Percentiles rank a stretch among this genome's conserved stretches.
Conservation (phyloP, 202 grass and related monocot species). For the Hordeum pubiflorum region DNA sequence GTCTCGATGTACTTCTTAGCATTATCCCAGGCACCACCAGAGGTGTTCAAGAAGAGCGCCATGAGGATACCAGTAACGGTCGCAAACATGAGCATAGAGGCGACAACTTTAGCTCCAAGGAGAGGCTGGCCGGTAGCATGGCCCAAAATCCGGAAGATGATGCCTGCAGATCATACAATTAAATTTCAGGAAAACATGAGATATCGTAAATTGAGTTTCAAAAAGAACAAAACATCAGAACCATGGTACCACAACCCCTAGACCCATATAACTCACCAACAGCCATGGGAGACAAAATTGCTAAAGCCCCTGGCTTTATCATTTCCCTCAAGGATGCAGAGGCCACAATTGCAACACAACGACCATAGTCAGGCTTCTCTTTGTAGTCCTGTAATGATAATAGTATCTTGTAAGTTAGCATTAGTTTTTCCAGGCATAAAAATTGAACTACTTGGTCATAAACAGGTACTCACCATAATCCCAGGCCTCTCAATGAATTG, state of each 20-base stretch:
- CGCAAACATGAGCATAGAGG: constrained; percentile 91
- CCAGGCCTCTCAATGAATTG: constrained; percentile 99
- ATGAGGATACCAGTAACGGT: constrained; percentile 90
- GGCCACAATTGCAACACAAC: constrained; percentile 98
- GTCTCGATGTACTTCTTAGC: constrained; percentile 99
- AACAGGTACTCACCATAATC: constrained; percentile 74
- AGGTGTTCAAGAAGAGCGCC: constrained; percentile 96
- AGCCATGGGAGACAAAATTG: constrained; percentile 81
- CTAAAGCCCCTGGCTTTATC: constrained; percentile 92
- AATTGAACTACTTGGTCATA: neutral
- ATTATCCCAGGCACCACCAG: constrained; percentile 97
- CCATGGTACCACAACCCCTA: neutral
- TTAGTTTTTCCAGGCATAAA: constrained; percentile 14
- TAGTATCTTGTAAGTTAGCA: constrained; percentile 22
- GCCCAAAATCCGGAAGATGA: constrained; percentile 80
- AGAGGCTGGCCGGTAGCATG: constrained; percentile 62
- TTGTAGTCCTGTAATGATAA: constrained; percentile 62
- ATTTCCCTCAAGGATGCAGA: constrained; percentile 94
- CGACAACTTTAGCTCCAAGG: constrained; percentile 89
- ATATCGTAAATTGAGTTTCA: neutral
- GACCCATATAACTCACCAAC: constrained; percentile 53
- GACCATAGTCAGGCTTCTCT: constrained; percentile 94
- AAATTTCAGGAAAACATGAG: neutral
- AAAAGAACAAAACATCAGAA: constrained; percentile 1
- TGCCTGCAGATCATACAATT: constrained; percentile 45